Evolutionary conservation across 2,329 filamentous ascomycete species (phyloP).

Genomic region (Xylariaceae sp.): DNA sequence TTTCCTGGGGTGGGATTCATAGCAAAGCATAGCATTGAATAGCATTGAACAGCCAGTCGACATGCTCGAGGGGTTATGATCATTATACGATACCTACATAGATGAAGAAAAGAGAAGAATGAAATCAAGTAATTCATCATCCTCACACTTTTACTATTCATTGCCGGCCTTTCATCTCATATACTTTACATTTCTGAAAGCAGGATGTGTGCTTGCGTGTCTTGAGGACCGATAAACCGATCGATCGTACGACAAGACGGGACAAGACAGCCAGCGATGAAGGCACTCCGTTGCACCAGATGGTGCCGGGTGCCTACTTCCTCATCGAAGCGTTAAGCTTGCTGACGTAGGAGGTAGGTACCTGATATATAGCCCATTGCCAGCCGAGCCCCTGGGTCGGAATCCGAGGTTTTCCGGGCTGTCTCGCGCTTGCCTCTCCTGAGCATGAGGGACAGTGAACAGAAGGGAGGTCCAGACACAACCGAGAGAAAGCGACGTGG

Average conservation of each 20-base stretch:
- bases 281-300: neutral
- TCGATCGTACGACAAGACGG: neutral
- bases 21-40: conserved; percentile 14
- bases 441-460: neutral
- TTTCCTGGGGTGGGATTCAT: conserved; percentile 2
- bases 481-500: neutral
- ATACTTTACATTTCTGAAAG: neutral
- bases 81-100: conserved; percentile 8
- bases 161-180: neutral
- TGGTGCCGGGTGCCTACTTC: neutral
- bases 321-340: neutral
- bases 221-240: neutral
- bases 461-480: neutral
- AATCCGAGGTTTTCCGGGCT: neutral
- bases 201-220: neutral
- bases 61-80: neutral
- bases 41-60: conserved; percentile 1
- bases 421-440: neutral
- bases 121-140: conserved; percentile 5
- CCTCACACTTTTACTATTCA: neutral
- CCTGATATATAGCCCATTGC: neutral
- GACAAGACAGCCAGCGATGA: neutral
- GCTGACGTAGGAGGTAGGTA: neutral
- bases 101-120: conserved; percentile 4
- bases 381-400: neutral